phyloP scores from a whole-genome alignment of 1,139 yeast genomes.

The Yamadazyma epiphylla region DNA sequence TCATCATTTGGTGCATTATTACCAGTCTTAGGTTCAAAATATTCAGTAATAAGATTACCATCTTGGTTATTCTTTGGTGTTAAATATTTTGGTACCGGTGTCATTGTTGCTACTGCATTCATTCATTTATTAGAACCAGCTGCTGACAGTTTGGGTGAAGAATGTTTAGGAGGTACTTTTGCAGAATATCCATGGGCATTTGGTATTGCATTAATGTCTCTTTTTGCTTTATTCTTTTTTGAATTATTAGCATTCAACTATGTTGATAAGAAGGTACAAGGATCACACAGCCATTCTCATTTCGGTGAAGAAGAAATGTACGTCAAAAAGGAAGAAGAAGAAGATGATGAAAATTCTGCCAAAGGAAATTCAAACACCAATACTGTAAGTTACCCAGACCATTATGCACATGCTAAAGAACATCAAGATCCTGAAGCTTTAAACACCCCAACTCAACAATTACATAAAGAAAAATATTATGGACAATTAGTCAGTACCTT shows the following conservation, averaged over 20 bases:
- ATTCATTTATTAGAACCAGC: conserved; percentile 85
- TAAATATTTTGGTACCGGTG: conserved; percentile 89
- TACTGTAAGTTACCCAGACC: conserved; percentile 29
- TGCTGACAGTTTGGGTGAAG: conserved; percentile 36
- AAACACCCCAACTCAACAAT: conserved; percentile 36
- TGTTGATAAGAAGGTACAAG: conserved; percentile 36
- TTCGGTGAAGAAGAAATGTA: conserved; percentile 41
- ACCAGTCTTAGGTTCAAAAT: conserved; percentile 55
- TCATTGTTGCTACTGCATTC: conserved; percentile 84
- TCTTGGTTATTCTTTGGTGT: conserved; percentile 64
- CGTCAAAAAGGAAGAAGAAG: conserved; percentile 16
- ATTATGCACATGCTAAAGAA: conserved; percentile 44
- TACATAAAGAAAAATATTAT: conserved; percentile 36
- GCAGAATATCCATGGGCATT: conserved; percentile 40
- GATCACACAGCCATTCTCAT: conserved; percentile 45
- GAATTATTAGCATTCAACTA: conserved; percentile 55
- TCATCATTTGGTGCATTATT: conserved; percentile 58
- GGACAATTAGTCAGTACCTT: conserved; percentile 47
- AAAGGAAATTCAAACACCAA: conserved; percentile 1
- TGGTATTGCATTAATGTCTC: conserved; percentile 37
- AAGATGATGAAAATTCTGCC: conserved; percentile 8
- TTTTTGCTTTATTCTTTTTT: conserved; percentile 43
- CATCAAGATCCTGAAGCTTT: conserved; percentile 54
- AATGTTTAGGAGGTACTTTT: conserved; percentile 34
- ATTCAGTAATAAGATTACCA: conserved; percentile 52